Percentiles rank a stretch among this genome's conserved stretches.
Conservation (phyloP, 2,329 filamentous ascomycete species). For the Emergomyces pasteurianus region DNA sequence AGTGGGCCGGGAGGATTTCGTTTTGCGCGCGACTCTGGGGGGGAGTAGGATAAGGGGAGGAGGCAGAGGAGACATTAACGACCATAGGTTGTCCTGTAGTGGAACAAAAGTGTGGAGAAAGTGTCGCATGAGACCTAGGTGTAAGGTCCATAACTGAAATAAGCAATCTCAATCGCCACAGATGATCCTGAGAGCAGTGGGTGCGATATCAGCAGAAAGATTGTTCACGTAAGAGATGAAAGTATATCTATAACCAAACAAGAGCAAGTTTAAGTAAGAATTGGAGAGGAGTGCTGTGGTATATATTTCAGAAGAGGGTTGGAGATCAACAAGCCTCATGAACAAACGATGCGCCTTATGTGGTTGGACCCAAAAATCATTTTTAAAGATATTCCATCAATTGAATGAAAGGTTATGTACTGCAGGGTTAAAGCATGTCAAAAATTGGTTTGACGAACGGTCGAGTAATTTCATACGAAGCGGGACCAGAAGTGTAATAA, state of each 20-base stretch:
- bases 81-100: slow-evolving; percentile 4
- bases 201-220: slow-evolving; percentile 5
- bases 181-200: slow-evolving; percentile 10
- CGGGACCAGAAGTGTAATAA: background rate
- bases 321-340: background rate
- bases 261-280: background rate
- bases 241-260: background rate
- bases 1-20: slow-evolving; percentile 7
- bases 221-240: background rate
- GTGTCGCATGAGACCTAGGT: slow-evolving; percentile 13
- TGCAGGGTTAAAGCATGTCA: background rate
- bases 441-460: slow-evolving; percentile 2
- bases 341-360: background rate
- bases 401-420: background rate
- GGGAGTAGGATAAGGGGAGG: slow-evolving; percentile 16
- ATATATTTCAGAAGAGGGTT: background rate
- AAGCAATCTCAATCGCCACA: slow-evolving; percentile 7
- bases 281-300: background rate
- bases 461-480: background rate
- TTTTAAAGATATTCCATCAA: background rate
- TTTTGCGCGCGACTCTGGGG: slow-evolving; percentile 8
- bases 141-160: slow-evolving; percentile 15
- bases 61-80: slow-evolving; percentile 9
- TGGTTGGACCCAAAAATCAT: background rate
- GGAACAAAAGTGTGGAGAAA: slow-evolving; percentile 10